A percentile compares a stretch with the other conserved stretches of the same genome.
These are phyloP conservation scores for Botrytis byssoidea DNA, from an alignment of 2,329 filamentous ascomycete species.

Conservation along the genomic window DNA sequence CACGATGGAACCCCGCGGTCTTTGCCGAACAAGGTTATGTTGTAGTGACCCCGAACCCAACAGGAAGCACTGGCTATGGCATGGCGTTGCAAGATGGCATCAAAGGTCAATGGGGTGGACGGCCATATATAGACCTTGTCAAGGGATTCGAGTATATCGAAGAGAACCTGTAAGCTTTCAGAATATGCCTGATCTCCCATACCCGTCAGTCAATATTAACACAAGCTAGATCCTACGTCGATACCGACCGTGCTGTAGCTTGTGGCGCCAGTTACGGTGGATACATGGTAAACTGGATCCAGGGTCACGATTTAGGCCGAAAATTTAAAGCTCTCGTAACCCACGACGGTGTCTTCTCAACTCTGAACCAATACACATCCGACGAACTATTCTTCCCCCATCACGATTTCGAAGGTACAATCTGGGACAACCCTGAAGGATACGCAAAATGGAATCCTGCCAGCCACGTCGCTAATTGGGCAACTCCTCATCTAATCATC, in stretches of 20 bases:
- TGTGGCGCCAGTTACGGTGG: slow-evolving; percentile 74
- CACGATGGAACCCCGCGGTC: slow-evolving; percentile 80
- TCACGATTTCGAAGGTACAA: slow-evolving; percentile 61
- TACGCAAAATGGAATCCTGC: slow-evolving; percentile 73
- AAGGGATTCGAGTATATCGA: slow-evolving; percentile 74
- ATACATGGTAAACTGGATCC: slow-evolving; percentile 87
- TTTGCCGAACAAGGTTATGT: slow-evolving; percentile 88
- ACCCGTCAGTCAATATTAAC: neutral
- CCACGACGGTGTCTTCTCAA: slow-evolving; percentile 83
- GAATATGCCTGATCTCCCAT: neutral
- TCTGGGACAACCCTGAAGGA: slow-evolving; percentile 54
- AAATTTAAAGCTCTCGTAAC: slow-evolving; percentile 86
- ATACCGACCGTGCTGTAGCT: slow-evolving; percentile 67
- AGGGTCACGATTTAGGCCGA: slow-evolving; percentile 78
- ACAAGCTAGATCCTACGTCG: slow-evolving; percentile 51
- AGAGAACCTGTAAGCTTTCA: slow-evolving; percentile 49
- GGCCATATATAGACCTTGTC: slow-evolving; percentile 79
- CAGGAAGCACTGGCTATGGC: slow-evolving; percentile 79
- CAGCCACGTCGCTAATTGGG: slow-evolving; percentile 47
- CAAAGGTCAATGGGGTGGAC: slow-evolving; percentile 76
- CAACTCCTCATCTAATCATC: slow-evolving; percentile 84
- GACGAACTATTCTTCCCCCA: slow-evolving; percentile 71
- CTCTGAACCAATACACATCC: slow-evolving; percentile 60
- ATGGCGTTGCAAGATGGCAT: slow-evolving; percentile 77
- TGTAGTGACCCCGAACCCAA: slow-evolving; percentile 78